Conservation (phyloP, 306 rosid genomes). For the Cucurbita pepo region DNA sequence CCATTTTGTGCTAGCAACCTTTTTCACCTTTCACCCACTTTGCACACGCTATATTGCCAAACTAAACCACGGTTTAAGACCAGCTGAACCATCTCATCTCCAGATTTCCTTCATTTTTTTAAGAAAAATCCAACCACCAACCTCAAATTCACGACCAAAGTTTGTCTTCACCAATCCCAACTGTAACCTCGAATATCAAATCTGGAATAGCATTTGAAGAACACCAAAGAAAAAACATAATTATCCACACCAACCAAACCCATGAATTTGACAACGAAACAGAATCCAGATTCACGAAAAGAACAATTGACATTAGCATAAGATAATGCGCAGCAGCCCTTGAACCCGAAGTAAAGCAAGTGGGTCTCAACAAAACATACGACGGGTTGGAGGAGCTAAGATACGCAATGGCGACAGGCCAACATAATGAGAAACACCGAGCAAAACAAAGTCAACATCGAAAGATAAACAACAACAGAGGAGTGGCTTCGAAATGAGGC, state of each 20-base stretch:
- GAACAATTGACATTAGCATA: not conserved
- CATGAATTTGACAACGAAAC: conserved; percentile 13
- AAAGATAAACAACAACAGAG: conserved; percentile 41
- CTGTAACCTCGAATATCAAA: conserved; percentile 12
- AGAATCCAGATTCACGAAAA: not conserved
- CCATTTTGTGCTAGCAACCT: conserved; percentile 37
- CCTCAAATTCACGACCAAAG: conserved; percentile 11
- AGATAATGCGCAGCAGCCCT: conserved; percentile 37
- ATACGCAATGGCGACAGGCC: conserved; percentile 39
- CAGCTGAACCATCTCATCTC: conserved; percentile 12
- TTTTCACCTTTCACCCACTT: conserved; percentile 17
- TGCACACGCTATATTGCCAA: conserved; percentile 20
- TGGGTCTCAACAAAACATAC: conserved; percentile 6
- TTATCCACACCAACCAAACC: conserved; percentile 8
- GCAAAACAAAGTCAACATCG: conserved; percentile 9
- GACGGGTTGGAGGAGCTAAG: conserved; percentile 34
- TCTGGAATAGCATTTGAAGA: conserved; percentile 17
- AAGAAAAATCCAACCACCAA: conserved; percentile 13
- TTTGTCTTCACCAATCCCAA: conserved; percentile 5
- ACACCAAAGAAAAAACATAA: conserved; percentile 8
- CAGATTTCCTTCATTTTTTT: conserved; percentile 18
- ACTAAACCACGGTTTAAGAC: conserved; percentile 6
- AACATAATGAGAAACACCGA: conserved; percentile 18
- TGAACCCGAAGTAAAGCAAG: conserved; percentile 51
- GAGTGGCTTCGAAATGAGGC: conserved; percentile 12